Conservation (phyloP, 2,329 filamentous ascomycete species). For the Cladosporium phlei region DNA sequence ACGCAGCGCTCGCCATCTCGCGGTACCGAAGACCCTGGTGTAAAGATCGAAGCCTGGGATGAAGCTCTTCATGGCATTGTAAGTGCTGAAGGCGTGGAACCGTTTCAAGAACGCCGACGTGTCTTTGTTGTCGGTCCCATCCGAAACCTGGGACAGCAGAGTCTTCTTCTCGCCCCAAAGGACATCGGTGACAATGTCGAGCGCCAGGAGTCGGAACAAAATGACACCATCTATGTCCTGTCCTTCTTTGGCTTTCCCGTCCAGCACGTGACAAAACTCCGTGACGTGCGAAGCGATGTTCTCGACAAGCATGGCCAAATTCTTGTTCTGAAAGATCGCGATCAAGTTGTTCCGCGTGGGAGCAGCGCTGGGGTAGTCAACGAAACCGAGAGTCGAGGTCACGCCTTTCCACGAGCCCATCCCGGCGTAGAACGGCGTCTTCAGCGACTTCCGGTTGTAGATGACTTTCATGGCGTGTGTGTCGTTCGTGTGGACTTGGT, state of each 20-base stretch:
- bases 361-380: slow-evolving; percentile 15
- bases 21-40: slow-evolving; percentile 8
- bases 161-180: slow-evolving; percentile 17
- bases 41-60: slow-evolving; percentile 15
- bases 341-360: slow-evolving; percentile 19
- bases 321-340: neutral
- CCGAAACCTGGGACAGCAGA: slow-evolving; percentile 5
- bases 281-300: slow-evolving; percentile 15
- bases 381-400: slow-evolving; percentile 16
- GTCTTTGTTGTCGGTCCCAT: neutral
- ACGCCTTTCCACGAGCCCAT: slow-evolving; percentile 21
- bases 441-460: slow-evolving; percentile 15
- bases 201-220: slow-evolving; percentile 16
- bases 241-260: neutral
- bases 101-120: slow-evolving; percentile 16
- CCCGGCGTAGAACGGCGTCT: slow-evolving; percentile 17
- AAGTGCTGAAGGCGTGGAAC: slow-evolving; percentile 18
- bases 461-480: slow-evolving; percentile 17
- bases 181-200: slow-evolving; percentile 19
- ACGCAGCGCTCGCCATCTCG: slow-evolving; percentile 11
- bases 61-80: slow-evolving; percentile 19
- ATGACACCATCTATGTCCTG: slow-evolving; percentile 18
- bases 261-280: slow-evolving; percentile 15
- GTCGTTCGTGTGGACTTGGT: slow-evolving; percentile 19
- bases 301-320: slow-evolving; percentile 16